Percentiles rank a stretch among this genome's conserved stretches.
Conservation (phyloP, 2,329 filamentous ascomycete species). For the Escovopsis sp. region DNA sequence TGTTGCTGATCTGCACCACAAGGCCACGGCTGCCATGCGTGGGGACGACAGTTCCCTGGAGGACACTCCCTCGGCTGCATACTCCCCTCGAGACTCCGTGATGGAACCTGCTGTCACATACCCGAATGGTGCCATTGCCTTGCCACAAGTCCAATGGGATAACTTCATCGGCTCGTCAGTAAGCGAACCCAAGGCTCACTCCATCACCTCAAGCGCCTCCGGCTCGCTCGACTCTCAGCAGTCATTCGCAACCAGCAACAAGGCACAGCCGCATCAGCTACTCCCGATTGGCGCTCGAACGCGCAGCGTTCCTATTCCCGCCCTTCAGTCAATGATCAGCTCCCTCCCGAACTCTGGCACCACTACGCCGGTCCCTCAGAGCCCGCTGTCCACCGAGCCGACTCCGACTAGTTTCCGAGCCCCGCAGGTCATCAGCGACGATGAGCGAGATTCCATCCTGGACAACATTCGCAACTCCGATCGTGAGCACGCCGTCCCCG, state of each 20-base stretch:
- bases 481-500: constrained; percentile 66
- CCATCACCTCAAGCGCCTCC: constrained; percentile 50
- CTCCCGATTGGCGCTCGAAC: constrained; percentile 53
- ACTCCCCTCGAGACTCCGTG: constrained; percentile 54
- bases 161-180: constrained; percentile 61
- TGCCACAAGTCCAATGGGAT: constrained; percentile 87
- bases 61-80: constrained; percentile 47
- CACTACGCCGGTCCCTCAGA: constrained; percentile 58
- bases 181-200: constrained; percentile 60
- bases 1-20: constrained; percentile 95
- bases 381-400: constrained; percentile 52
- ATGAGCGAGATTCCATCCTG: constrained; percentile 71
- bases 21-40: constrained; percentile 61
- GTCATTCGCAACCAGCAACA: constrained; percentile 45
- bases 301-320: constrained; percentile 45
- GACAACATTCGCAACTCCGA: constrained; percentile 76
- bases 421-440: constrained; percentile 70
- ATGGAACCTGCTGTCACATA: constrained; percentile 70
- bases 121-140: constrained; percentile 60
- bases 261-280: constrained; percentile 46
- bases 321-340: constrained; percentile 57
- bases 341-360: constrained; percentile 54
- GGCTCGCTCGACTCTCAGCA: constrained; percentile 54
- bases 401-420: constrained; percentile 54
- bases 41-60: constrained; percentile 41